Evolutionary conservation across 345 rosid genomes (phyloP).

Genomic region (Trapa bicornis): DNA sequence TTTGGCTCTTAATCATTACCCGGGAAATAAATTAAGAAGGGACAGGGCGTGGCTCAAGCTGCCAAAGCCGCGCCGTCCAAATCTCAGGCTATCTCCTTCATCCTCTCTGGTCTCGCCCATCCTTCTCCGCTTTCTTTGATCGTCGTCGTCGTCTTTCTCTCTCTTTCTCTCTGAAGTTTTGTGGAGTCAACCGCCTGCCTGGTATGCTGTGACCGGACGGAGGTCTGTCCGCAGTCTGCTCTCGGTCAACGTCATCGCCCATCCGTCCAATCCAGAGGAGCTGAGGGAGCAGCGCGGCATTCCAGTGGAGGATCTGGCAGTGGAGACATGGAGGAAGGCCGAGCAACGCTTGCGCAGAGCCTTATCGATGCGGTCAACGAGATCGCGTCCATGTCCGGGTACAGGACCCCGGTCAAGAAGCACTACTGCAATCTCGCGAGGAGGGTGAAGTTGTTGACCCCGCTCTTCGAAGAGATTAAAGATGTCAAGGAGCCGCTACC

Average conservation of each 20-base stretch:
- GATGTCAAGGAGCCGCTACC: constrained; percentile 46
- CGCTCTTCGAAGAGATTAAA: constrained; percentile 76
- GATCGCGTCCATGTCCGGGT: constrained; percentile 49
- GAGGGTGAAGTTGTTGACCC: constrained; percentile 65
- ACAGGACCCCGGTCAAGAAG: constrained; percentile 54
- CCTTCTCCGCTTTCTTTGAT: not conserved
- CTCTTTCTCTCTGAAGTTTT: not conserved
- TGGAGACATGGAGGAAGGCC: constrained; percentile 42
- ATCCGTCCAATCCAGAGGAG: not conserved
- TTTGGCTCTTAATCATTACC: not conserved
- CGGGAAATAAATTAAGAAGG: not conserved
- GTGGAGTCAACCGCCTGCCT: not conserved
- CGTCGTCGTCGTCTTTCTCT: not conserved
- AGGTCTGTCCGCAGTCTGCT: not conserved
- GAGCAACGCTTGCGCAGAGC: constrained; percentile 28
- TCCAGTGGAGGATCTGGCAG: constrained; percentile 3
- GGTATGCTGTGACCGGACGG: not conserved
- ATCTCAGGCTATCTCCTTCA: not conserved
- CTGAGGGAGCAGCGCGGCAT: no score
- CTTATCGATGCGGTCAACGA: constrained; percentile 59
- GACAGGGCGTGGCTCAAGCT: not conserved
- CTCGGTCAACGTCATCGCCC: not conserved
- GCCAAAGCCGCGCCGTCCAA: not conserved
- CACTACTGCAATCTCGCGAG: constrained; percentile 64
- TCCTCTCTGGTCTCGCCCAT: not conserved